Evolutionary conservation across 805 yeast genomes (phyloP).

Genomic region (Blastobotrys attinorum): DNA sequence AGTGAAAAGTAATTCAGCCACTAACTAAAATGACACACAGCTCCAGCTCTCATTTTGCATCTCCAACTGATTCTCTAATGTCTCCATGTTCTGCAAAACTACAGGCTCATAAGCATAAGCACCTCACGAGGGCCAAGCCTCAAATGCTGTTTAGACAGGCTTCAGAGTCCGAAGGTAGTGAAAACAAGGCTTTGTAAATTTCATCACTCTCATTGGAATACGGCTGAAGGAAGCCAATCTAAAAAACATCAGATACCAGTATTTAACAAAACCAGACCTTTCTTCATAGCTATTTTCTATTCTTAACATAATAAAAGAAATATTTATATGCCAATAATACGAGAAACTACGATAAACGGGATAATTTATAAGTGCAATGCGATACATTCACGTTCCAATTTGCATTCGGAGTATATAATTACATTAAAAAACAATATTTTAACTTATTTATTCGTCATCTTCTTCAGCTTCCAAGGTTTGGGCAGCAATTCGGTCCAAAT

Average conservation of each 20-base stretch:
- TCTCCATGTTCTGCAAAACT: constrained; percentile 54
- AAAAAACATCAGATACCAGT: too few species aligned
- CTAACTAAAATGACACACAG: neutral
- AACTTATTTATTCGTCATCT: constrained; percentile 29
- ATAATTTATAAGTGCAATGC: too few species aligned
- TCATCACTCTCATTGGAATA: too few species aligned
- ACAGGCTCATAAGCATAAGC: constrained; percentile 40
- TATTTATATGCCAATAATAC: too few species aligned
- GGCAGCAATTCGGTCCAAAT: constrained; percentile 99
- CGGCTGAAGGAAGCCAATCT: too few species aligned
- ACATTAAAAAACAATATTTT: constrained; percentile 2
- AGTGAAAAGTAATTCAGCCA: neutral
- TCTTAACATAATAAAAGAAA: too few species aligned
- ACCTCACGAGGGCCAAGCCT: constrained; percentile 24
- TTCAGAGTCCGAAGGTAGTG: neutral
- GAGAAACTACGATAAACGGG: too few species aligned
- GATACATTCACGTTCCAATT: too few species aligned
- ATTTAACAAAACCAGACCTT: too few species aligned
- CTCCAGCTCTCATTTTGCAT: constrained; percentile 28
- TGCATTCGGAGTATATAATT: neutral
- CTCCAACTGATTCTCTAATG: constrained; percentile 52
- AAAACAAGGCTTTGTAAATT: neutral
- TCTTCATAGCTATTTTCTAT: too few species aligned
- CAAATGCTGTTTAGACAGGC: constrained; percentile 4
- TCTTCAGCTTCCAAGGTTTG: constrained; percentile 93